Conservation (phyloP, 148 eudicot genomes). For the Beta vulgaris region DNA sequence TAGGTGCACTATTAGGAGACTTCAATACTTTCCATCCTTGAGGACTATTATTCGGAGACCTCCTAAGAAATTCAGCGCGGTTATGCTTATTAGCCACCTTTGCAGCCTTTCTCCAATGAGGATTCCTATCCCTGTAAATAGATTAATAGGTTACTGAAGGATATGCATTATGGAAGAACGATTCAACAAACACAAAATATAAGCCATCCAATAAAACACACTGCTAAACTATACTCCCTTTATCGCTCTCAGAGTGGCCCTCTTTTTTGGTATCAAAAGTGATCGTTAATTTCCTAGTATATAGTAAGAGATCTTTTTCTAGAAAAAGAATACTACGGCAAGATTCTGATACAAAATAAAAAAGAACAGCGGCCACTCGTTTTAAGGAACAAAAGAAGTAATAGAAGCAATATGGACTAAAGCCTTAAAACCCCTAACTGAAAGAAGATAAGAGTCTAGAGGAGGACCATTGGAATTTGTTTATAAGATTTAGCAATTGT, state of each 20-base stretch:
- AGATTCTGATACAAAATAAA: neutral
- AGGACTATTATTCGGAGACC: conserved; percentile 24
- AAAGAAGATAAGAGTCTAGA: too few relatives aligned
- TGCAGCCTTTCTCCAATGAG: conserved; percentile 19
- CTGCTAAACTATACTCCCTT: neutral
- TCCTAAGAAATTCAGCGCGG: conserved; percentile 32
- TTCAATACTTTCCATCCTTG: conserved; percentile 19
- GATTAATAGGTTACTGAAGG: neutral
- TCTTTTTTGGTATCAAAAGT: too few relatives aligned
- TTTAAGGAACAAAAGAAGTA: neutral
- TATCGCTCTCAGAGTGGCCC: too few relatives aligned
- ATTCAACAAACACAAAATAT: neutral
- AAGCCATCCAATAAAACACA: neutral
- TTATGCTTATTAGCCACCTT: conserved; percentile 20
- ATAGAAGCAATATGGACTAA: neutral
- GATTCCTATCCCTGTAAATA: conserved; percentile 11
- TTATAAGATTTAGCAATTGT: neutral
- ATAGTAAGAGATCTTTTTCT: neutral
- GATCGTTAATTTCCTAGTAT: neutral
- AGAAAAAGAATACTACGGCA: neutral
- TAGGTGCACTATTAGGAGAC: conserved; percentile 21
- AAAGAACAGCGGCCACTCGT: neutral
- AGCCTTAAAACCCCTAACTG: neutral
- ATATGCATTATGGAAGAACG: neutral
- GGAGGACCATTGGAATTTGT: too few relatives aligned